A percentile compares a stretch with the other conserved stretches of the same genome.
phyloP scores from a whole-genome alignment of 805 yeast species.

The Sungouiozyma intestinalis region DNA sequence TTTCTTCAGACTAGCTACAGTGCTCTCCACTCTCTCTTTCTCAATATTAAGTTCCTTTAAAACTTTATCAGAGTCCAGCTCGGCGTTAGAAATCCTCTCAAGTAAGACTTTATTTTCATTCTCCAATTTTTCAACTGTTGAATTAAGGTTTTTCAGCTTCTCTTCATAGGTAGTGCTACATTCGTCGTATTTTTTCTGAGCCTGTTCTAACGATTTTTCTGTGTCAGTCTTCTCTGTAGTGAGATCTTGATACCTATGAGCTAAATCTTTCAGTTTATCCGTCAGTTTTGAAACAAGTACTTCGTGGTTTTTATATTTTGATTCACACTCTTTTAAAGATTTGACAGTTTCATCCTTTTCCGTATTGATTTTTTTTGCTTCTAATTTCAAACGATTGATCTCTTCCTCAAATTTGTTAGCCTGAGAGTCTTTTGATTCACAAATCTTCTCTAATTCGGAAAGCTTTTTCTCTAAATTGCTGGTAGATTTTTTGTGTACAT shows the following conservation, averaged over 20 bases:
- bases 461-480: conserved; percentile 17
- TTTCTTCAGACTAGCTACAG: neutral
- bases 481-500: conserved; percentile 32
- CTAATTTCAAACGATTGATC: conserved; percentile 7
- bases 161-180: conserved; percentile 10
- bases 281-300: conserved; percentile 33
- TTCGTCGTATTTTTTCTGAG: conserved; percentile 4
- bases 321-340: conserved; percentile 19
- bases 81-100: conserved; percentile 4
- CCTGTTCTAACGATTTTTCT: conserved; percentile 8
- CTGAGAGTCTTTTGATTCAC: conserved; percentile 14
- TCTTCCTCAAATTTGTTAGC: conserved; percentile 8
- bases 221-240: conserved; percentile 16
- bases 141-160: conserved; percentile 5
- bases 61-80: neutral
- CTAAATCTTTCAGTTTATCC: conserved; percentile 36
- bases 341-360: conserved; percentile 18
- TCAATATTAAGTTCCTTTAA: neutral
- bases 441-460: conserved; percentile 9
- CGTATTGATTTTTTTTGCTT: conserved; percentile 8
- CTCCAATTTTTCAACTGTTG: conserved; percentile 4
- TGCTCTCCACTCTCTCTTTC: neutral
- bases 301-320: conserved; percentile 25
- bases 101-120: conserved; percentile 5
- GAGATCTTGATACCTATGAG: conserved; percentile 25